Percentiles rank a stretch among this genome's conserved stretches.
Conservation (phyloP, 306 rosid genomes). For the Quercus alba region DNA sequence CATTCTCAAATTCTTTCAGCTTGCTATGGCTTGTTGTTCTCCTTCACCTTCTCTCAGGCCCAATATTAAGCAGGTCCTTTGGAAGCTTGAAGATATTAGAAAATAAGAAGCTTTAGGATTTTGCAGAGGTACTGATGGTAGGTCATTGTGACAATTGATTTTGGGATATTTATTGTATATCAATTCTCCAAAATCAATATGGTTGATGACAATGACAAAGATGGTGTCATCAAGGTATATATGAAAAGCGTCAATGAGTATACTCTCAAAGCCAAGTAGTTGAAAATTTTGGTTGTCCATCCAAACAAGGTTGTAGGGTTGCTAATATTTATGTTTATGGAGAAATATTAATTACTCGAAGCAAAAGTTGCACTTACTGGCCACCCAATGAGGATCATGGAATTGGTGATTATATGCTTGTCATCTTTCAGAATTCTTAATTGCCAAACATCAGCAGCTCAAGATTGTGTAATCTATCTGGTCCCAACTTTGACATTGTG, state of each 20-base stretch:
- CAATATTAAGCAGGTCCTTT: conserved; percentile 59
- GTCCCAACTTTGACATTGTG: conserved; percentile 21
- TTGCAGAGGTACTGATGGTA: conserved; percentile 10
- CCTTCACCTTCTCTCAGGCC: conserved; percentile 86
- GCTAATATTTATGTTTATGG: conserved; percentile 31
- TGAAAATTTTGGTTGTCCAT: conserved; percentile 24
- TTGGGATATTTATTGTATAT: background rate
- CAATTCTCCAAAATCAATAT: conserved; percentile 28
- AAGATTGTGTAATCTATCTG: conserved; percentile 16
- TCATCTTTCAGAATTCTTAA: conserved; percentile 2
- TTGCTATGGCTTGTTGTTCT: conserved; percentile 85
- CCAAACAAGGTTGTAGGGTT: conserved; percentile 19
- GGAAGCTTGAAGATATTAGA: conserved; percentile 76
- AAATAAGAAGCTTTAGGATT: conserved; percentile 23
- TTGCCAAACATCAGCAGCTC: conserved; percentile 15
- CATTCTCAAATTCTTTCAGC: conserved; percentile 69
- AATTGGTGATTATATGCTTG: conserved; percentile 4
- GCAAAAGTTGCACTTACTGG: conserved; percentile 22
- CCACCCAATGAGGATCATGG: conserved; percentile 9
- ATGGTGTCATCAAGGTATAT: conserved; percentile 30
- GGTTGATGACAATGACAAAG: conserved; percentile 11
- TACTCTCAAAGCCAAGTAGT: conserved; percentile 22
- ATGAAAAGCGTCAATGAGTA: conserved; percentile 21
- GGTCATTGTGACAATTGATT: conserved; percentile 14
- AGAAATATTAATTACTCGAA: conserved; percentile 28